Evolutionary conservation across 2,329 filamentous ascomycete genomes (phyloP).

Genomic region (Diaporthe ampelina): DNA sequence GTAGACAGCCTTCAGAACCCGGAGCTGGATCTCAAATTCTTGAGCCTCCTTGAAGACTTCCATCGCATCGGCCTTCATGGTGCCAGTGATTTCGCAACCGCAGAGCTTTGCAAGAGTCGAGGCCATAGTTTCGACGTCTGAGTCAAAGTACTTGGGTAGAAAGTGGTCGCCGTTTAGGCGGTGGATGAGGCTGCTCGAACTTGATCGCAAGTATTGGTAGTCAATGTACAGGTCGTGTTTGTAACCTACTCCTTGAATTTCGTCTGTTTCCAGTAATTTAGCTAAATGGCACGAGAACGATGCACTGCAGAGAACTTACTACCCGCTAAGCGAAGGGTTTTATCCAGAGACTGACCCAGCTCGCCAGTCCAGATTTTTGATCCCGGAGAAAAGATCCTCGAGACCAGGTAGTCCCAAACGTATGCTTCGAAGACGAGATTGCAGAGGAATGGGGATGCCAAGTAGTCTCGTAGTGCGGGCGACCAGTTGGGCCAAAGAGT

Average conservation of each 20-base stretch:
- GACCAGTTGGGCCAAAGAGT: background rate
- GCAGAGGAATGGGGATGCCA: background rate
- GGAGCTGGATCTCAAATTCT: slow-evolving; percentile 14
- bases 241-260: background rate
- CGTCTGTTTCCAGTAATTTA: background rate
- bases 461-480: background rate
- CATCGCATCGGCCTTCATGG: background rate
- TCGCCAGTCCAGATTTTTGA: slow-evolving; percentile 21
- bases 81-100: background rate
- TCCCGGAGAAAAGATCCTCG: background rate
- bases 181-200: slow-evolving; percentile 35
- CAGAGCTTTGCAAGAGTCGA: background rate
- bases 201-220: slow-evolving; percentile 41
- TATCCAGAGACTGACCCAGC: background rate
- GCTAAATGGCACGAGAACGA: background rate
- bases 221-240: background rate
- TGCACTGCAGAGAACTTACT: background rate
- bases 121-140: background rate
- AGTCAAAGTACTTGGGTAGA: background rate
- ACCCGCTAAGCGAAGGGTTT: background rate
- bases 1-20: background rate
- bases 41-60: slow-evolving; percentile 25
- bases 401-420: slow-evolving; percentile 19
- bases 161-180: background rate
- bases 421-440: slow-evolving; percentile 12